phyloP scores from a whole-genome alignment of 176 grass and related monocot species.

The Carex cristatella region DNA sequence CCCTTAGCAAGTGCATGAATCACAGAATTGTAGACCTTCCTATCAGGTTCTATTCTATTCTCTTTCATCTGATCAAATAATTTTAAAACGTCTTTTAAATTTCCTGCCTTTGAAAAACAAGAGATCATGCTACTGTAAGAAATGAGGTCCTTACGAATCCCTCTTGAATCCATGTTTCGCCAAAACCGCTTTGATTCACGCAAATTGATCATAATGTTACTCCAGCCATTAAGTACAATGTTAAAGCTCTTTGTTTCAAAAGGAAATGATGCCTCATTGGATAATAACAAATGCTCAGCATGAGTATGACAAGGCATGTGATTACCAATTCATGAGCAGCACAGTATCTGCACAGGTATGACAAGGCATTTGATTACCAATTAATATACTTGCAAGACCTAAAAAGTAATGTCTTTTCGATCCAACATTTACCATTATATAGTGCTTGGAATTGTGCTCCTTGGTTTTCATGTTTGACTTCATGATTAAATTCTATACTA shows the following conservation, averaged over 20 bases:
- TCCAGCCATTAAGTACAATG: slow-evolving; percentile 81
- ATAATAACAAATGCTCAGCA: slow-evolving; percentile 71
- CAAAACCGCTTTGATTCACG: slow-evolving; percentile 79
- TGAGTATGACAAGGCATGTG: slow-evolving; percentile 7
- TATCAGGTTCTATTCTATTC: slow-evolving; percentile 47
- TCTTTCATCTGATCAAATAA: slow-evolving; percentile 70
- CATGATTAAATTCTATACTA: not conserved
- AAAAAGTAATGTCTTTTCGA: not conserved
- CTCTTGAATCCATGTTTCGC: slow-evolving; percentile 45
- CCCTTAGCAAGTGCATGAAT: slow-evolving; percentile 67
- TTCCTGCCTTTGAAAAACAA: slow-evolving; percentile 75
- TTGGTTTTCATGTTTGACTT: not conserved
- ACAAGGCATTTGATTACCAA: not conserved
- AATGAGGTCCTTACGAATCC: slow-evolving; percentile 50
- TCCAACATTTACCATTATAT: not conserved
- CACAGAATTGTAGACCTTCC: slow-evolving; percentile 67
- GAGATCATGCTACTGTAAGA: slow-evolving; percentile 84
- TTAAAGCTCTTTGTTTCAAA: slow-evolving; percentile 90
- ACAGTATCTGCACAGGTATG: slow-evolving; percentile 39
- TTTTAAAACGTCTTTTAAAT: slow-evolving; percentile 64
- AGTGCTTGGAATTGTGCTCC: not conserved
- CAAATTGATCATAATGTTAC: slow-evolving; percentile 46
- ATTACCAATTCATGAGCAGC: slow-evolving; percentile 26
- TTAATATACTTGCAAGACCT: not conserved
- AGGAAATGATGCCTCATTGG: slow-evolving; percentile 46